These are phyloP conservation scores for Mallotus japonicus DNA, from an alignment of 441 rosid species.

Conservation along the genomic window DNA sequence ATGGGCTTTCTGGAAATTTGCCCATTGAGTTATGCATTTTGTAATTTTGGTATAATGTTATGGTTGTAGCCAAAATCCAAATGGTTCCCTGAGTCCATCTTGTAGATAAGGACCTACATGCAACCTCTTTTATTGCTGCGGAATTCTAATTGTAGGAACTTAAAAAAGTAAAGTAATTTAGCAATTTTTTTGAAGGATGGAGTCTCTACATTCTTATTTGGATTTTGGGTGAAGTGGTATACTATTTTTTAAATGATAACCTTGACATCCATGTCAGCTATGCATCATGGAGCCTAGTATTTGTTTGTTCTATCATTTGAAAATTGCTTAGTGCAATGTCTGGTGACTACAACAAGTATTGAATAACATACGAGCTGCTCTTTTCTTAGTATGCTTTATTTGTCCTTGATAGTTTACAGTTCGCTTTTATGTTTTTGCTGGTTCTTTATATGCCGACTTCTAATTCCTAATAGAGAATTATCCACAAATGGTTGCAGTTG, in stretches of 20 bases:
- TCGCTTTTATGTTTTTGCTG: background rate
- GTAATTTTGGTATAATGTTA: background rate
- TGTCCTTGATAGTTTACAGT: background rate
- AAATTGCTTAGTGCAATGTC: background rate
- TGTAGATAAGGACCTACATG: background rate
- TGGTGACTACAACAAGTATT: background rate
- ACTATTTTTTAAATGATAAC: background rate
- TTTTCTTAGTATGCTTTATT: background rate
- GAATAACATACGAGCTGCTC: background rate
- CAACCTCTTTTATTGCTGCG: background rate
- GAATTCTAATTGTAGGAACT: background rate
- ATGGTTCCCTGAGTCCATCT: background rate
- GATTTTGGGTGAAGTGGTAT: background rate
- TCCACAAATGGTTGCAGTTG: constrained; percentile 51
- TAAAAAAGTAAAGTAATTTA: background rate
- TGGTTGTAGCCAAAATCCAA: background rate
- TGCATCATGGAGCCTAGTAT: background rate
- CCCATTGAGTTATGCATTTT: background rate
- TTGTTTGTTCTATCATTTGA: background rate
- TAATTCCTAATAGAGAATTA: constrained; percentile 12
- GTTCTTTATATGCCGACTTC: background rate
- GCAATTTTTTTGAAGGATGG: background rate
- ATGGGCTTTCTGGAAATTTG: background rate
- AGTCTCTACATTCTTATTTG: background rate
- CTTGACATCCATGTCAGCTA: background rate